A percentile compares a stretch with the other conserved stretches of the same genome.
These are phyloP conservation scores for Fraxinus angustifolia DNA, from an alignment of 305 asterid species.

Conservation along the genomic window DNA sequence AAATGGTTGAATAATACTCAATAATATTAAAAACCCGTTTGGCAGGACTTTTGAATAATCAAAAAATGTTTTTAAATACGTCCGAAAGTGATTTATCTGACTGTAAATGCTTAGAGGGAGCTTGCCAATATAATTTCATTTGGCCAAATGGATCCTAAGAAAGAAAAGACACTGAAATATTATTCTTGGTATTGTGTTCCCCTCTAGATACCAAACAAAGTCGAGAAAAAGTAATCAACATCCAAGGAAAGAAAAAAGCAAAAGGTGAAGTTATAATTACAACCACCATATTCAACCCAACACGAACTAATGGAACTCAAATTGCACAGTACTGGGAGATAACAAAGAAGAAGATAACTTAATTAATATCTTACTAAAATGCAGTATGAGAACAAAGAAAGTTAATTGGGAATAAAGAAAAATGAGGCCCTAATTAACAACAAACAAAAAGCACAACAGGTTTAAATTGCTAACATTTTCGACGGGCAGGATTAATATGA, in stretches of 20 bases:
- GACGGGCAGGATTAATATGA: background rate
- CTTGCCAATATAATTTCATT: background rate
- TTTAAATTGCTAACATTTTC: background rate
- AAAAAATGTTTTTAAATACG: too few relatives aligned
- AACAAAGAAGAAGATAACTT: background rate
- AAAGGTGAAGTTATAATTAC: constrained; percentile 74
- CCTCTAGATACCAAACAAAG: background rate
- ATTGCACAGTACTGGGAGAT: constrained; percentile 5
- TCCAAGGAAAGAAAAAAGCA: constrained; percentile 17
- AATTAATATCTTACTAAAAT: constrained; percentile 1
- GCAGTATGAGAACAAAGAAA: background rate
- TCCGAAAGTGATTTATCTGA: background rate
- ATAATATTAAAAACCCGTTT: background rate
- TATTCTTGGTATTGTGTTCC: background rate
- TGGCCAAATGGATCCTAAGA: too few relatives aligned
- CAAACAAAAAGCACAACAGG: constrained; percentile 14
- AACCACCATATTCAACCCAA: constrained; percentile 63
- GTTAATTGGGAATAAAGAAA: constrained; percentile 22
- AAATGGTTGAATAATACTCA: background rate
- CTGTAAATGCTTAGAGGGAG: background rate
- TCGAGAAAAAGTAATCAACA: constrained; percentile 9
- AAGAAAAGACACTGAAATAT: too few relatives aligned
- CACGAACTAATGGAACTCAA: constrained; percentile 47
- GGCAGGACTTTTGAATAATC: background rate
- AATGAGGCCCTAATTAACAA: constrained; percentile 24